These are phyloP conservation scores for Helminthosporium solani DNA, from an alignment of 2,329 filamentous ascomycete species.

Conservation along the genomic window DNA sequence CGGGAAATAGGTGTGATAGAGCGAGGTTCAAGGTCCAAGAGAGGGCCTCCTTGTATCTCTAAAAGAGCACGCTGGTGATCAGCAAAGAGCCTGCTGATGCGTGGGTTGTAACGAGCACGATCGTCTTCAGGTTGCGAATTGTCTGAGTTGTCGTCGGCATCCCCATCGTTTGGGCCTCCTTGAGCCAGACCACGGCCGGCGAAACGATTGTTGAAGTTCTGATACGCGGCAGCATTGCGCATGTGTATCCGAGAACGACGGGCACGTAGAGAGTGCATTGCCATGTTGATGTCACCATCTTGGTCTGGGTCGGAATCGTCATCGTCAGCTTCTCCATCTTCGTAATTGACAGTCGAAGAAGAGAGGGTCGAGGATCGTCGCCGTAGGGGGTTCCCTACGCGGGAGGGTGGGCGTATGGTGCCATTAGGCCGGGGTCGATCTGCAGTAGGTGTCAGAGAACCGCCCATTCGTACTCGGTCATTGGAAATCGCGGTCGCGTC, in stretches of 20 bases:
- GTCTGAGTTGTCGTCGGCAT: constrained; percentile 44
- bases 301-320: constrained; percentile 43
- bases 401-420: constrained; percentile 43
- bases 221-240: constrained; percentile 28
- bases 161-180: constrained; percentile 29
- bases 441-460: constrained; percentile 51
- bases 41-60: constrained; percentile 31
- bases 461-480: constrained; percentile 47
- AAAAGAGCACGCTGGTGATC: constrained; percentile 43
- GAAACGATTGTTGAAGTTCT: constrained; percentile 26
- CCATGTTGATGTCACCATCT: constrained; percentile 41
- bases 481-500: constrained; percentile 48
- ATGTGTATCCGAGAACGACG: constrained; percentile 40
- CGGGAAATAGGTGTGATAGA: constrained; percentile 43
- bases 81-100: constrained; percentile 46
- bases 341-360: constrained; percentile 38
- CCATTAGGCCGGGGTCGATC: constrained; percentile 46
- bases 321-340: constrained; percentile 46
- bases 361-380: constrained; percentile 41
- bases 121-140: constrained; percentile 36
- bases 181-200: constrained; percentile 26
- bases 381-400: constrained; percentile 38
- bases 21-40: constrained; percentile 41
- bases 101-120: constrained; percentile 38
- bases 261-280: constrained; percentile 32